Evolutionary conservation across 495 filamentous ascomycete species (phyloP).

Genomic region (Penicillium chermesinum): DNA sequence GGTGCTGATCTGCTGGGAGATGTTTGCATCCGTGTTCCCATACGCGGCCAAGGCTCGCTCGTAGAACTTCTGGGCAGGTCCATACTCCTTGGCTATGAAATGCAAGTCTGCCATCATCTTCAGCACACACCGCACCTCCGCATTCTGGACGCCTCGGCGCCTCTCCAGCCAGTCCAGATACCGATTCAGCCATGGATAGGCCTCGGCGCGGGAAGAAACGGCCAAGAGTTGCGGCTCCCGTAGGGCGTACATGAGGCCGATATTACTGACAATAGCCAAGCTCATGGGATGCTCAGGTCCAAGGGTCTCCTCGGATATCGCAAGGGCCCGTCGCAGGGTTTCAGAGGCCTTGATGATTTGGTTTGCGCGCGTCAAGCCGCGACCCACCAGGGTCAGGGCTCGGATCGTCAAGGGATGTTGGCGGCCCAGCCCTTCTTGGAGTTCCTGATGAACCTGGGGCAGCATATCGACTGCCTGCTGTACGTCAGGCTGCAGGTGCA

Average conservation of each 20-base stretch:
- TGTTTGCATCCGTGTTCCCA: constrained; percentile 4
- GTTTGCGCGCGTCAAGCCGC: constrained; percentile 17
- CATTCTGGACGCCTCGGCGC: constrained; percentile 19
- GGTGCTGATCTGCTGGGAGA: constrained; percentile 13
- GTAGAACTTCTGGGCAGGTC: constrained; percentile 26
- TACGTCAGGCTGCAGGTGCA: constrained; percentile 13
- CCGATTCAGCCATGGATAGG: constrained; percentile 28
- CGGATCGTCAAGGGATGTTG: constrained; percentile 25
- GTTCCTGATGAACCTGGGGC: constrained; percentile 18
- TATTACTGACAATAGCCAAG: constrained; percentile 25
- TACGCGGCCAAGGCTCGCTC: constrained; percentile 21
- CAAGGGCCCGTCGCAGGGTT: constrained; percentile 30
- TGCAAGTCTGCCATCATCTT: constrained; percentile 27
- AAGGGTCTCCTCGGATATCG: constrained; percentile 28
- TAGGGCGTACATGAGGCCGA: constrained; percentile 30
- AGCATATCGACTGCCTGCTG: constrained; percentile 14
- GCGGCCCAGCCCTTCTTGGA: constrained; percentile 18
- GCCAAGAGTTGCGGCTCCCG: constrained; percentile 10
- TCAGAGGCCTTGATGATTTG: constrained; percentile 24
- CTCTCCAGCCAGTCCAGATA: constrained; percentile 29
- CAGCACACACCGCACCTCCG: constrained; percentile 22
- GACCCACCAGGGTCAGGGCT: constrained; percentile 23
- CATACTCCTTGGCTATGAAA: constrained; percentile 20
- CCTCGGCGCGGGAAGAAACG: constrained; percentile 15
- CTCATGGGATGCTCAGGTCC: constrained; percentile 29